Base-by-base conservation (phyloP, 2,329 filamentous ascomycete genomes). In the Fusarium sp. region DNA sequence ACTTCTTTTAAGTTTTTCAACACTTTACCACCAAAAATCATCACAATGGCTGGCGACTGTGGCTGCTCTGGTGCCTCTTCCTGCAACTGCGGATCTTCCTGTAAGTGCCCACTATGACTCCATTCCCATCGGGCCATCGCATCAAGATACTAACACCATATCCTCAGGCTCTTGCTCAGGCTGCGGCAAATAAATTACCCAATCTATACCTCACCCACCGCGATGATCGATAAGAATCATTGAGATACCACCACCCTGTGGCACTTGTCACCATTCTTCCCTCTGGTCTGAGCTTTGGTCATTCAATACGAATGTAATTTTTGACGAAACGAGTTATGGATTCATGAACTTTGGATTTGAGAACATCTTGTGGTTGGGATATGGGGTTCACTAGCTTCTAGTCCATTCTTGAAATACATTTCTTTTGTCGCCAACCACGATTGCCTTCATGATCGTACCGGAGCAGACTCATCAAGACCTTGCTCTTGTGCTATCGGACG, bases 31-130 rank as follows among this genome's bases (percentile, higher is more conserved):
- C 26, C 65, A 62, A 72, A 59, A 55, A 66, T 26, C 33, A 72
- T 75, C 74, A 78, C 68, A 71, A 80, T 80, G 78, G 70, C 77
- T 76, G 77, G 74, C 67, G 68, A 79, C 74, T 79, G 78, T 68
- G 78, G 77, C 68, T 80, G 78, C 74, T 78, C 76, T 67, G 76
- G 77, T 70, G 65, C 74, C 62, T 73, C 76, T 64, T 63, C 73
- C 62, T 79, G 78, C 76, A 78, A 75, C 75, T 80, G 78, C 69
- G 78, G 78, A 76, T 74, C 77, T 61, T 74, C 73, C 74, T 80
- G 78, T 80, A 70, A 47, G 78, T 76, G n/a, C n/a, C n/a, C 15
- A 26, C 26, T 17, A 52, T 13, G 26, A 19, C 19, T n/a, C 13
- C 2, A 28, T 47, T n/a, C 15, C 3, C 11, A 3, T 46, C 14